Conservation (phyloP, 306 rosid genomes). For the Clitoria ternatea region DNA sequence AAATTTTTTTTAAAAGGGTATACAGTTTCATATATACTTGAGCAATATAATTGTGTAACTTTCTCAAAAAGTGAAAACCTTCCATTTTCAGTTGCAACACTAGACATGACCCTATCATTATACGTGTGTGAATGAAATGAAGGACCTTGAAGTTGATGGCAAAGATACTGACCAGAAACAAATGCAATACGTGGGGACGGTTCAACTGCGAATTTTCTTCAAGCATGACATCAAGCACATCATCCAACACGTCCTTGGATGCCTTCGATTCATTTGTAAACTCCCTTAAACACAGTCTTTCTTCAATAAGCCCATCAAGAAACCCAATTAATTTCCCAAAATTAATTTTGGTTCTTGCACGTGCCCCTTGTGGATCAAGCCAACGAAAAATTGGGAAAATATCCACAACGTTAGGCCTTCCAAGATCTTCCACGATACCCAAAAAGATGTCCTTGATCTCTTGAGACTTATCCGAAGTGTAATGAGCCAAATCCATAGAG, state of each 20-base stretch:
- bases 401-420: slow-evolving; percentile 11
- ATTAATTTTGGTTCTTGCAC: neutral
- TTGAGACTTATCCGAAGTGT: neutral
- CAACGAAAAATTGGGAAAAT: neutral
- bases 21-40: too few relatives aligned
- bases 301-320: neutral
- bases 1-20: too few relatives aligned
- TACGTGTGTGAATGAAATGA: too few relatives aligned
- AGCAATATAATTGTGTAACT: too few relatives aligned
- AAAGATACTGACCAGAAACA: neutral
- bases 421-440: neutral
- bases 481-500: slow-evolving; percentile 14
- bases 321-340: neutral
- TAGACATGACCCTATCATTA: too few relatives aligned
- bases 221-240: neutral
- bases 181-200: neutral
- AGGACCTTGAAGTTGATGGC: too few relatives aligned
- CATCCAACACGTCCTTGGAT: slow-evolving; percentile 16
- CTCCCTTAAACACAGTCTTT: neutral
- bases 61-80: too few relatives aligned
- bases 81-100: too few relatives aligned
- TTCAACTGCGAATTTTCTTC: neutral
- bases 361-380: slow-evolving; percentile 1
- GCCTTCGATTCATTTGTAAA: neutral
- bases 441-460: neutral